Evolutionary conservation across 1,139 yeast species (phyloP), one percentile per base, ranked within the genome.

Genomic region (Taphrina communis): DNA sequence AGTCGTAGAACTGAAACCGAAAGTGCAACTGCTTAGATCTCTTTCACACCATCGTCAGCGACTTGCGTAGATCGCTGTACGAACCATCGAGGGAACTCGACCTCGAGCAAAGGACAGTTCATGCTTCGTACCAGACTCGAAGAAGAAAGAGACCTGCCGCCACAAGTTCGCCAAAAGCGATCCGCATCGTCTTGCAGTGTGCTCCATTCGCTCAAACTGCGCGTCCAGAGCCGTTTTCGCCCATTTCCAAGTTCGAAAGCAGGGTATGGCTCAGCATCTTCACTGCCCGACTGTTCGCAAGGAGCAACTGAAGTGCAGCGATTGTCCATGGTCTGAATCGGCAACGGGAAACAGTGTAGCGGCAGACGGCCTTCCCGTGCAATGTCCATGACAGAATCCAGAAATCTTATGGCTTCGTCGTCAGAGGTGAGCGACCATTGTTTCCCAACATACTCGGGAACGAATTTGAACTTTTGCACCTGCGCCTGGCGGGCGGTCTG

Each of bases 391-490:
- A 63, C 67, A 14, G 61, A 56, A 36, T 63, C 67, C 46, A 63
- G 46, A 12, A 63, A 63, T n/a, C 60, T 44, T 6, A 63, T 63
- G 17, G 67, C 67, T n/a, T 63, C 67, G 12, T 58, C 67, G 53
- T 63, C 67, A 11, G 61, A 56, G 41, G 67, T 63, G 39, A 63
- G 42, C 6, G 67, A 63, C 67, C 67, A 63, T 38, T 63, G 67
- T 36, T 63, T 63, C 35, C 67, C 67, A 17, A 63, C 67, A 39
- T 53, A 63, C 46, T 63, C 67, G 1, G 60, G 61, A 11, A 63
- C 61, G 46, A 63, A 63, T 42, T 44, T 53, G 61, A 51, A 63
- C n/a, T 46, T 55, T 36, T 51, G 66, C 35, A 21, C 48, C 41
- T 35, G 57, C 52, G 39, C 52, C 67, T 53, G 61, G 6, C 35